Conservation (phyloP, 2,329 filamentous ascomycete species). For the Claviceps sp. region DNA sequence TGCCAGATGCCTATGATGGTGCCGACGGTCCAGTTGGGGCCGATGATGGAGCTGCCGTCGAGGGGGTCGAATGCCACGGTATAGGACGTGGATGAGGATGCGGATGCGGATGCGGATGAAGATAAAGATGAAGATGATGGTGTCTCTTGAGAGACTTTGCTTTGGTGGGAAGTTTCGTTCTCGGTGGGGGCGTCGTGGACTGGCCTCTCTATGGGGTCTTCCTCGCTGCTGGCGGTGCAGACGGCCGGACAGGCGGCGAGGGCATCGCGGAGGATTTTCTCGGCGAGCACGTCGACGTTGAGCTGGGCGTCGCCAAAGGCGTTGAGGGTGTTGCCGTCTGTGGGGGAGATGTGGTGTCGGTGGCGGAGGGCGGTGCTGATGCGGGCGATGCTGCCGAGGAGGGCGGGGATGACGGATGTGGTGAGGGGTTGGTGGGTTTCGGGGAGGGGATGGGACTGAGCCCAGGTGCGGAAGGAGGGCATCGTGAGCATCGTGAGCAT, state of each 20-base stretch:
- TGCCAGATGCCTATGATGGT: slow-evolving; percentile 49
- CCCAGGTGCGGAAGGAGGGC: neutral
- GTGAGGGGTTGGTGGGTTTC: slow-evolving; percentile 20
- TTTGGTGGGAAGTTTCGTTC: neutral
- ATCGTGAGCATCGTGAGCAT: too few relatives aligned
- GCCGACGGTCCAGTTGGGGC: slow-evolving; percentile 43
- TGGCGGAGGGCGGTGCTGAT: slow-evolving; percentile 31
- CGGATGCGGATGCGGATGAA: too few relatives aligned
- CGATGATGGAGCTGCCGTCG: slow-evolving; percentile 48
- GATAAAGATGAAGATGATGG: too few relatives aligned
- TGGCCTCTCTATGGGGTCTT: slow-evolving; percentile 39
- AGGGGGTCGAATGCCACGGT: slow-evolving; percentile 50
- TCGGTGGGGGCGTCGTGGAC: slow-evolving; percentile 5
- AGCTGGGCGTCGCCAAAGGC: slow-evolving; percentile 46
- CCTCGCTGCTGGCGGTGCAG: slow-evolving; percentile 43
- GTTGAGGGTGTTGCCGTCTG: slow-evolving; percentile 32
- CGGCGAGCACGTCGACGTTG: slow-evolving; percentile 42
- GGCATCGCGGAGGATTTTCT: slow-evolving; percentile 31
- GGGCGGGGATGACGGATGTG: slow-evolving; percentile 32
- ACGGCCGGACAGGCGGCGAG: slow-evolving; percentile 31
- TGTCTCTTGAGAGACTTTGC: slow-evolving; percentile 18
- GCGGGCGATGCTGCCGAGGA: slow-evolving; percentile 30
- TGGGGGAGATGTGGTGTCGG: slow-evolving; percentile 31
- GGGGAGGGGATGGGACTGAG: neutral
- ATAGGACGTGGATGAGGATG: slow-evolving; percentile 21